Evolutionary conservation across 176 grass and related monocot genomes (phyloP).

Genomic region (Bonia amplexicaulis): DNA sequence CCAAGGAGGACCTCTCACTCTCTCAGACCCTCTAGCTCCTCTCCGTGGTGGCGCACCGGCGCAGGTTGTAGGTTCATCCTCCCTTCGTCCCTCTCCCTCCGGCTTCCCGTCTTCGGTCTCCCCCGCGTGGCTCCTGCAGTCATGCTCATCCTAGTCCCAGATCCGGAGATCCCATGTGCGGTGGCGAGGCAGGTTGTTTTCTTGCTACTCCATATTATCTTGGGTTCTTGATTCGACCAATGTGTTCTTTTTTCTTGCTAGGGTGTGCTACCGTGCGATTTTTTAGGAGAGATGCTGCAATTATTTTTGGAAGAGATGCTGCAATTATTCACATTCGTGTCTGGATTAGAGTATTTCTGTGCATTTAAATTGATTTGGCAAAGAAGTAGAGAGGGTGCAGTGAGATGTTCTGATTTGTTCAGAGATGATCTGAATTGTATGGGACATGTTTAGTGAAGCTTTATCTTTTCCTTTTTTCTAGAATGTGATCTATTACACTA

Average conservation of each 20-base stretch:
- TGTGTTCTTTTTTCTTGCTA: background rate
- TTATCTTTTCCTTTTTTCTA: background rate
- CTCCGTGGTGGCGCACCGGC: too few relatives aligned
- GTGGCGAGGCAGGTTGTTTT: conserved; percentile 43
- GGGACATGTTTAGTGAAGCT: background rate
- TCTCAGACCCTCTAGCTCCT: too few relatives aligned
- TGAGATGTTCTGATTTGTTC: background rate
- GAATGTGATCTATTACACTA: background rate
- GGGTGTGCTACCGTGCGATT: background rate
- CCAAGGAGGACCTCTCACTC: too few relatives aligned
- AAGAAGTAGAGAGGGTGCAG: background rate
- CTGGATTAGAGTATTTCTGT: background rate
- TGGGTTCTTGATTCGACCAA: background rate
- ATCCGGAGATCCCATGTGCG: too few relatives aligned
- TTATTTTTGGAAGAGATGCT: background rate
- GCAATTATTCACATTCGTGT: background rate
- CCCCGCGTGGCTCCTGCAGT: too few relatives aligned
- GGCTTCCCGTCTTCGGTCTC: background rate
- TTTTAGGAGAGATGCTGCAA: background rate
- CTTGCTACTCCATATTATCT: background rate
- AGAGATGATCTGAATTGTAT: background rate
- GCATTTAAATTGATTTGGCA: background rate
- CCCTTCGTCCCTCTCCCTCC: too few relatives aligned
- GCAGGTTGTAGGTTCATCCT: too few relatives aligned
- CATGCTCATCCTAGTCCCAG: too few relatives aligned